phyloP scores from a whole-genome alignment of 1,284 basidiomycete species.

The Kwoniella shivajii region DNA sequence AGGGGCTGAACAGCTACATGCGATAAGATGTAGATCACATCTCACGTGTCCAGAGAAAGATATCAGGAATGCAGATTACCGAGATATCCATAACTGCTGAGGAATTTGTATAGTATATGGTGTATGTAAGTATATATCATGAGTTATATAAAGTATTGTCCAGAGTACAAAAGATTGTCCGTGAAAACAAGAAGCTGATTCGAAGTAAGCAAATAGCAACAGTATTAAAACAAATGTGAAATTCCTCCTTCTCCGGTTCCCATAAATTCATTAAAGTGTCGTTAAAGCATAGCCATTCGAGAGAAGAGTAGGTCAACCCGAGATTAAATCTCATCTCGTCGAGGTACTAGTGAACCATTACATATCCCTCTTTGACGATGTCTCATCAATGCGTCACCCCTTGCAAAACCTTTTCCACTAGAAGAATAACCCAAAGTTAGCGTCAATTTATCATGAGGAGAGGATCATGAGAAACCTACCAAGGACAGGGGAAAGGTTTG shows the following conservation, averaged over 20 bases:
- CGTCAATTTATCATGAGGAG: background rate
- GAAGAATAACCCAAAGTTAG: background rate
- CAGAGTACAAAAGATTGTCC: background rate
- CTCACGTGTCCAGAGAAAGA: too few relatives aligned
- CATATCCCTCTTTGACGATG: constrained; percentile 57
- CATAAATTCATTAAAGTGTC: too few relatives aligned
- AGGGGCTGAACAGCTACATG: too few relatives aligned
- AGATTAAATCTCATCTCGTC: constrained; percentile 13
- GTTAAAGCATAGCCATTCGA: too few relatives aligned
- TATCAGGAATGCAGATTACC: too few relatives aligned
- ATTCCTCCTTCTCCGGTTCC: too few relatives aligned
- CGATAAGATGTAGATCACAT: too few relatives aligned
- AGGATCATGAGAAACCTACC: constrained; percentile 39
- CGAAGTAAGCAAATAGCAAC: background rate
- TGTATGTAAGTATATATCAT: background rate
- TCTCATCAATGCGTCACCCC: constrained; percentile 56
- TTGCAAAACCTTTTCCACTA: constrained; percentile 57
- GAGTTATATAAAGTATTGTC: background rate
- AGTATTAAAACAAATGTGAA: too few relatives aligned
- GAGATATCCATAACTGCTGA: too few relatives aligned
- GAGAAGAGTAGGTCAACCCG: too few relatives aligned
- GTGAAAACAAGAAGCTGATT: too few relatives aligned
- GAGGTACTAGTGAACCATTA: constrained; percentile 32
- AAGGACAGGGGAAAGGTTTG: constrained; percentile 55
- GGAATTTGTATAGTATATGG: background rate